These are phyloP conservation scores for Eucalyptus cloeziana DNA, from an alignment of 345 rosid genomes.

Conservation along the genomic window DNA sequence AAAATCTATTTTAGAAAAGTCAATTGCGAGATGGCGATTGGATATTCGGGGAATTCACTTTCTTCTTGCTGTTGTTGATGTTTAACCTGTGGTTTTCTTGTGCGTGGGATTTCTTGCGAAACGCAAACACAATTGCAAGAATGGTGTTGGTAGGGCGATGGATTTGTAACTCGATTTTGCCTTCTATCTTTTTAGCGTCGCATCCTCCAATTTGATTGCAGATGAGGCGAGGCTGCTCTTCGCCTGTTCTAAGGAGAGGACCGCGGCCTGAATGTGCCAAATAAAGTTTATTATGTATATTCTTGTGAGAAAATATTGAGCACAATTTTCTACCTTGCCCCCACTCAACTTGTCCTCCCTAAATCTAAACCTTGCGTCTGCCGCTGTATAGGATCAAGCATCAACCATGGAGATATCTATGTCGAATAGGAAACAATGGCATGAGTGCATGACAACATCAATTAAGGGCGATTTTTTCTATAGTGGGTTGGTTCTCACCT, in stretches of 20 bases:
- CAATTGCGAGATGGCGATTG: background rate
- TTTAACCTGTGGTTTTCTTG: background rate
- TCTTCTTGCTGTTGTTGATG: background rate
- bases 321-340: background rate
- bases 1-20: background rate
- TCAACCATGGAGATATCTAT: background rate
- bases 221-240: background rate
- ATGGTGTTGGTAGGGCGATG: background rate
- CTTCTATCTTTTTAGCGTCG: background rate
- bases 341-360: background rate
- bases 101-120: background rate
- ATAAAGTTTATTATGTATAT: too few species aligned
- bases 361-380: background rate
- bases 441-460: background rate
- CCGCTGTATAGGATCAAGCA: background rate
- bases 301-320: background rate
- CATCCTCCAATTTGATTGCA: background rate
- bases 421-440: background rate
- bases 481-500: background rate
- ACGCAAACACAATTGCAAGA: background rate
- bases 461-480: background rate
- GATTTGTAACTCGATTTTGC: background rate
- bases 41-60: background rate
- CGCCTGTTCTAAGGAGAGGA: background rate
- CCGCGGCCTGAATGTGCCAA: background rate